Evolutionary conservation across 129 eudicot genomes (phyloP), one percentile per base, ranked within the genome.

Genomic region (Lonicera japonica): DNA sequence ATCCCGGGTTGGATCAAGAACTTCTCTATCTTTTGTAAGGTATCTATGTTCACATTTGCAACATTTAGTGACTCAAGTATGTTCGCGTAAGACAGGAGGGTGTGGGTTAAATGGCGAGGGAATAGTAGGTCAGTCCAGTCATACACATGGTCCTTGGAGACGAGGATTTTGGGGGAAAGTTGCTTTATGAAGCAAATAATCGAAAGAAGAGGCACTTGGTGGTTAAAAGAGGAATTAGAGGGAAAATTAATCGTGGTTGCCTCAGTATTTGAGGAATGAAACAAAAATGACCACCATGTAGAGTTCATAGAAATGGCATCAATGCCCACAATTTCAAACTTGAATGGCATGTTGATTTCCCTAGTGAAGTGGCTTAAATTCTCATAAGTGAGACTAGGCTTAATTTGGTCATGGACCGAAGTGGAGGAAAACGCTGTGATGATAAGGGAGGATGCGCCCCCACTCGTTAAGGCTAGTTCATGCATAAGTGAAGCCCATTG

Each of bases 401-500:
- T 96, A 0, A 92, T 76, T 70, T 79, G 96, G 47, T 92, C 88
- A 55, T 80, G 88, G 20, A 88, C 84, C 11, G 95, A 77, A 21
- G 87, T 75, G 0, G 95, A 85, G 29, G 88, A 89, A 20, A 92
- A 81, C 0, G 95, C 96, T 7, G 96, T 92, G 66, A 92, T 92
- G 56, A 80, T 88, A 21, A 92, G 70, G 0, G 86, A 73, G 1
- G 88, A 83, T 9, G 82, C 72, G 3, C 95, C 95, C 18, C 75
- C 81, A 40, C 39, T 73, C 20, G 82, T 74, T 20, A 83, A 69
- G 39, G 96, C 84, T 46, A 92, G 99, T 82, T 92, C 99, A 54
- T 92, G 96, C 88, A 92, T 88, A 59, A 92, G 77, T 0, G 99
- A 85, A 41, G 99, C 96, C 99, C 99, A 92, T 78, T 87, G 96